phyloP scores from a whole-genome alignment of 139 green algal genomes.

The Raphidocelis subcapitata region DNA sequence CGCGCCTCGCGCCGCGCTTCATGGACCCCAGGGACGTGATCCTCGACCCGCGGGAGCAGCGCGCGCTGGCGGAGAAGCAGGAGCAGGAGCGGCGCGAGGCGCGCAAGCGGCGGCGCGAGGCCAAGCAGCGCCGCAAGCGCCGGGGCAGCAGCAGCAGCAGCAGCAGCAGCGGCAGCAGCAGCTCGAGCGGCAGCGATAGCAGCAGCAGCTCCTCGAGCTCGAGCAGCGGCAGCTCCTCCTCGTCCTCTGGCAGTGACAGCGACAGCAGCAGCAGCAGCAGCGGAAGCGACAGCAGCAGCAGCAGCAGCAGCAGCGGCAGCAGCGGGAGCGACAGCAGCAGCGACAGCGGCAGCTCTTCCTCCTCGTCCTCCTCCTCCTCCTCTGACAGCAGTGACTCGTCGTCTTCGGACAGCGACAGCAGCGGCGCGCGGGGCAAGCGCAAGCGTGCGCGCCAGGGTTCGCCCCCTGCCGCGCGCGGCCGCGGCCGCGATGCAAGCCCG shows the following conservation, averaged over 20 bases:
- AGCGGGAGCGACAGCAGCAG: slow-evolving; percentile 16
- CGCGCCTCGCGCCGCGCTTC: neutral
- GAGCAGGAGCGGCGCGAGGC: slow-evolving; percentile 16
- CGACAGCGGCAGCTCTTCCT: slow-evolving; percentile 4
- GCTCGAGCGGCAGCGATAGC: slow-evolving; percentile 10
- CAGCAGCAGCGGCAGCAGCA: slow-evolving; percentile 11
- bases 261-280: slow-evolving; percentile 18
- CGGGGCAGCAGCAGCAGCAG: slow-evolving; percentile 18
- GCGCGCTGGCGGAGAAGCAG: slow-evolving; percentile 21
- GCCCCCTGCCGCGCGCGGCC: too few species aligned
- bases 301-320: slow-evolving; percentile 9
- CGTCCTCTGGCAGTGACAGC: slow-evolving; percentile 17
- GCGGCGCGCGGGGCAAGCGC: slow-evolving; percentile 1
- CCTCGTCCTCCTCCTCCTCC: too few species aligned
- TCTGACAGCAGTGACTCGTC: too few species aligned
- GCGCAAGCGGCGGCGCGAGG: slow-evolving; percentile 25
- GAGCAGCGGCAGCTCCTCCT: slow-evolving; percentile 19
- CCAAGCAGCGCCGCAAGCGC: neutral
- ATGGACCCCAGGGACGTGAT: slow-evolving; percentile 11
- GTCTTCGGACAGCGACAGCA: too few species aligned
- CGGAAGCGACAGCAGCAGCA: slow-evolving; percentile 17
- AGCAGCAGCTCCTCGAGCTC: slow-evolving; percentile 8
- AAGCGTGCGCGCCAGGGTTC: too few species aligned
- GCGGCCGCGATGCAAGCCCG: too few species aligned
- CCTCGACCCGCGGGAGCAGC: slow-evolving; percentile 13